Percentiles rank a stretch among this genome's conserved stretches.
Evolutionary conservation across 345 rosid species (phyloP).

Genomic region (Hibiscus tridactylites): DNA sequence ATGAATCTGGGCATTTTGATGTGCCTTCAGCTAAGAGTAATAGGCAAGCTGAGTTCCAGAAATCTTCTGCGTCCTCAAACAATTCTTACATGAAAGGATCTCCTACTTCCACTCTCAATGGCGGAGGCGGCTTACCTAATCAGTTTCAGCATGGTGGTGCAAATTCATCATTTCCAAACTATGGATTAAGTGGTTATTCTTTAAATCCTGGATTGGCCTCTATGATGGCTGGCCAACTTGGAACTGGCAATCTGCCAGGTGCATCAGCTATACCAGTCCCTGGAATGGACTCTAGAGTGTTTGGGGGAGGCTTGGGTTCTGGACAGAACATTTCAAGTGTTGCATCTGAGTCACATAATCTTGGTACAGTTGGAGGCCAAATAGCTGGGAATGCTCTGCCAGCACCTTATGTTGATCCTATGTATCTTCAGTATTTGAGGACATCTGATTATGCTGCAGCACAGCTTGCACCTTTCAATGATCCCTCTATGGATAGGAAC

Average conservation of each 20-base stretch:
- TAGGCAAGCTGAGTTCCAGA: constrained; percentile 40
- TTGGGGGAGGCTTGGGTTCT: constrained; percentile 46
- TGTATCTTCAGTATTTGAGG: constrained; percentile 54
- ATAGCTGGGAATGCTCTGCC: constrained; percentile 46
- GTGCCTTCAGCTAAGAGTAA: constrained; percentile 24
- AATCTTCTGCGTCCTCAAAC: constrained; percentile 30
- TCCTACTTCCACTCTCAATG: constrained; percentile 44
- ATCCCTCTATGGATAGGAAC: constrained; percentile 40
- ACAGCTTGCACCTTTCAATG: constrained; percentile 42
- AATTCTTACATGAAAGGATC: constrained; percentile 55
- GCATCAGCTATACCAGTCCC: constrained; percentile 46
- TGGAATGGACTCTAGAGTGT: constrained; percentile 58
- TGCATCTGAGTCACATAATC: constrained; percentile 38
- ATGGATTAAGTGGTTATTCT: constrained; percentile 42
- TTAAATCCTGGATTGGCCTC: constrained; percentile 52
- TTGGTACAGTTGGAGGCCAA: constrained; percentile 34
- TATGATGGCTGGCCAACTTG: constrained; percentile 58
- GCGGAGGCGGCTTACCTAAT: constrained; percentile 38
- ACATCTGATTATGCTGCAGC: constrained; percentile 45
- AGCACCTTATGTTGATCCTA: constrained; percentile 48
- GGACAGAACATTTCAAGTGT: constrained; percentile 37
- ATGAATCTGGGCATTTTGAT: constrained; percentile 17
- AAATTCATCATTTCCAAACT: constrained; percentile 38
- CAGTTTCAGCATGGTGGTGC: constrained; percentile 50
- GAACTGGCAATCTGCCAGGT: constrained; percentile 46